A percentile compares a stretch with the other conserved stretches of the same genome.
Conservation (phyloP, 352 stramenopile genomes). For the Phytopythium litorale region DNA sequence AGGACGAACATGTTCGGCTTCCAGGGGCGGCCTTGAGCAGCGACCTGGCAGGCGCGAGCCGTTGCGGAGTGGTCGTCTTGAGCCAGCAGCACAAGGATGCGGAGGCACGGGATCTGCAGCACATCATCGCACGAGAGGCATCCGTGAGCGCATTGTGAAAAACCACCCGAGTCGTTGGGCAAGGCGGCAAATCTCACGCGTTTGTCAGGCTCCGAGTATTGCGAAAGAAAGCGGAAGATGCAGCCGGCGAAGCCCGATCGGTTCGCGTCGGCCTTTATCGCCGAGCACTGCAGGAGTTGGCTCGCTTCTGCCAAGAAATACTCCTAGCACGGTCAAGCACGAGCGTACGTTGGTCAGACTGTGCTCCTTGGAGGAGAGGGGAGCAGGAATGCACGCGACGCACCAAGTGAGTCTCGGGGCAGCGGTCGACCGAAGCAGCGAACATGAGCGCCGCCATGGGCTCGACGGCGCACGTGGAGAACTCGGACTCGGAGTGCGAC, state of each 20-base stretch:
- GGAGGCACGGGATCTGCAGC: constrained; percentile 46
- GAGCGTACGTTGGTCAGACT: neutral
- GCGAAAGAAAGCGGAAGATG: constrained; percentile 50
- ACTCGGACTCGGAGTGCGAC: constrained; percentile 41
- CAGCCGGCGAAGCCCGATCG: constrained; percentile 55
- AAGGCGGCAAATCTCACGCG: constrained; percentile 29
- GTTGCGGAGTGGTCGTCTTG: constrained; percentile 43
- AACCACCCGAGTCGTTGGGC: neutral
- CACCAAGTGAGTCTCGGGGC: constrained; percentile 58
- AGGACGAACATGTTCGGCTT: constrained; percentile 81
- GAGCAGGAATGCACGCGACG: neutral
- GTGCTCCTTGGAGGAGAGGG: neutral
- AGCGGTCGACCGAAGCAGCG: constrained; percentile 51
- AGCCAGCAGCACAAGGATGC: constrained; percentile 52
- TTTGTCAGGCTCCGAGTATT: constrained; percentile 50
- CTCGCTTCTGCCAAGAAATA: constrained; percentile 48
- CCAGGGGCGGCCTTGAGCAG: constrained; percentile 62
- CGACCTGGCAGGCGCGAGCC: constrained; percentile 52
- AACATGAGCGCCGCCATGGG: constrained; percentile 65
- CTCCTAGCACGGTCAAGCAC: constrained; percentile 26
- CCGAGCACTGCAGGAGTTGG: constrained; percentile 42
- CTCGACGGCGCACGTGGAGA: constrained; percentile 47
- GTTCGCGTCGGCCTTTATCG: constrained; percentile 41
- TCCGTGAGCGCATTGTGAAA: constrained; percentile 1
- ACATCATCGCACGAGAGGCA: neutral